A percentile compares a stretch with the other conserved stretches of the same genome.
These are phyloP conservation scores for Mortierella sp. DNA, from an alignment of 371 early-diverging fungal species.

Conservation along the genomic window DNA sequence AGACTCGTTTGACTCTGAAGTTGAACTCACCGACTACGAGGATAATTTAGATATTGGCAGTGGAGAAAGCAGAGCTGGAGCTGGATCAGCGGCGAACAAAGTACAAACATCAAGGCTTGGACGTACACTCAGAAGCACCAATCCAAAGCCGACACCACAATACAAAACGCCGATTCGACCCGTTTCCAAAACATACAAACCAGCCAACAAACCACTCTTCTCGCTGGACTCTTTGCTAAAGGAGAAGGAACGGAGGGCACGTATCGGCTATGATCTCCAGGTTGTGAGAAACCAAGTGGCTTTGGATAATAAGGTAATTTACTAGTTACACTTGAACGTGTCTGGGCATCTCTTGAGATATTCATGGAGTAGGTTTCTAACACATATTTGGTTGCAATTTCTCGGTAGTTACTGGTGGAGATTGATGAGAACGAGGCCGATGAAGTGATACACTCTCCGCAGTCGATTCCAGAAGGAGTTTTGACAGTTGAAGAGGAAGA, in stretches of 20 bases:
- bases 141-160: background rate
- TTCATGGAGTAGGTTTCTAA: background rate
- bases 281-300: background rate
- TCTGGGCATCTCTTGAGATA: too few relatives aligned
- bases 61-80: background rate
- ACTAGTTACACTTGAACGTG: background rate
- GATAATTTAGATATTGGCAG: too few relatives aligned
- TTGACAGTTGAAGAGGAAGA: conserved; percentile 43
- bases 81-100: background rate
- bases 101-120: conserved; percentile 1
- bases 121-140: conserved; percentile 17
- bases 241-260: conserved; percentile 42
- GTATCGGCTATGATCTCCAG: conserved; percentile 40
- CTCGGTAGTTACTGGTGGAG: conserved; percentile 26
- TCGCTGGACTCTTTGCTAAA: conserved; percentile 40
- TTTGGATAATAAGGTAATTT: conserved; percentile 29
- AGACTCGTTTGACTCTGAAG: background rate
- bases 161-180: background rate
- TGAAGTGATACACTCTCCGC: background rate
- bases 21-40: conserved; percentile 1
- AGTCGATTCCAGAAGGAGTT: conserved; percentile 33
- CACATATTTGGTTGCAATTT: background rate
- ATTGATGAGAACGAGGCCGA: conserved; percentile 28
- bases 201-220: conserved; percentile 22
- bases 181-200: background rate